These are phyloP conservation scores for Trichoderma sp. DNA, from an alignment of 2,329 filamentous ascomycete genomes.

Conservation along the genomic window DNA sequence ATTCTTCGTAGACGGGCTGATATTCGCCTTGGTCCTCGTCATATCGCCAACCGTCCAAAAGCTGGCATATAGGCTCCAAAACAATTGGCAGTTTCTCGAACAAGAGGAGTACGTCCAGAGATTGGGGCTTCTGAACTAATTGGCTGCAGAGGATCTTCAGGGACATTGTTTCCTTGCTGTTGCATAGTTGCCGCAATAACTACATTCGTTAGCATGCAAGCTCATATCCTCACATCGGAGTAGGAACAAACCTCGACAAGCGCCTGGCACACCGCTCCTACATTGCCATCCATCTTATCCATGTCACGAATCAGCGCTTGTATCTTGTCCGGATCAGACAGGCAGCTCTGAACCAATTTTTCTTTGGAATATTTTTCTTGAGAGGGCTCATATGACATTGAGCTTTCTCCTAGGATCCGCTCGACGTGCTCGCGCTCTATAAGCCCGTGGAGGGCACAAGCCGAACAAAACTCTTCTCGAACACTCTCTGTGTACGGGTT, in stretches of 20 bases:
- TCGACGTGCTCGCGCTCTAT: conserved; percentile 76
- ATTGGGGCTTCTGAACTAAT: conserved; percentile 68
- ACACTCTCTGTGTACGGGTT: conserved; percentile 59
- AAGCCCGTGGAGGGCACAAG: conserved; percentile 85
- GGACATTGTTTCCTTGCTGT: conserved; percentile 75
- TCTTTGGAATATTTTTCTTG: conserved; percentile 76
- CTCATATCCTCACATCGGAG: background rate
- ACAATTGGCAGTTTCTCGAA: conserved; percentile 71
- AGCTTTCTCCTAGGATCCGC: conserved; percentile 77
- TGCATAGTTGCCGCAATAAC: conserved; percentile 68
- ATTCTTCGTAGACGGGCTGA: conserved; percentile 83
- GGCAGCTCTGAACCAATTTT: conserved; percentile 73
- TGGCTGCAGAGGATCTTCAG: conserved; percentile 71
- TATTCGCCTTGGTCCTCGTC: conserved; percentile 83
- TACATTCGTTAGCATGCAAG: conserved; percentile 30
- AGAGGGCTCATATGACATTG: conserved; percentile 73
- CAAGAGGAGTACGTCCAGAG: conserved; percentile 71
- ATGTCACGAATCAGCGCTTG: conserved; percentile 77
- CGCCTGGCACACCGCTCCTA: conserved; percentile 78
- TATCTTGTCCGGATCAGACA: conserved; percentile 70
- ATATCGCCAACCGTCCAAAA: conserved; percentile 77
- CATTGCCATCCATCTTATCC: conserved; percentile 88
- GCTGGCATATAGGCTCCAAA: conserved; percentile 68
- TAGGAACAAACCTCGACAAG: conserved; percentile 60
- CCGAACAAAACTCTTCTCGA: conserved; percentile 76